phyloP scores from a whole-genome alignment of 2,329 filamentous ascomycete genomes.

The Aspergillus eucalypticola region DNA sequence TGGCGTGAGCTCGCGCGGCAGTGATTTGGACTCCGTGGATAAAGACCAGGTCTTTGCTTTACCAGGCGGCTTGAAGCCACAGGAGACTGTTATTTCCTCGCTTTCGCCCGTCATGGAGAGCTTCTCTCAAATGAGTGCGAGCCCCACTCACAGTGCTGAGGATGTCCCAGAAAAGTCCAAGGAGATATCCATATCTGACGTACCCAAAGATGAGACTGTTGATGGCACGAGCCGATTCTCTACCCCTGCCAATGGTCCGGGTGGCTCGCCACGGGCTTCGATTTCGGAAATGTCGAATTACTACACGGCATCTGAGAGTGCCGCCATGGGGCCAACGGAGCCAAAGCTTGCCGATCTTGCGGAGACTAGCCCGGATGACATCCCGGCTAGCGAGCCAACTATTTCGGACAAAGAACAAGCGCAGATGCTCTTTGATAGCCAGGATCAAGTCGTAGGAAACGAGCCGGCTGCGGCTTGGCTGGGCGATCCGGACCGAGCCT shows the following conservation, averaged over 20 bases:
- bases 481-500: conserved; percentile 61
- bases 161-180: conserved; percentile 11
- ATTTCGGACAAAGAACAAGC: conserved; percentile 76
- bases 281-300: conserved; percentile 46
- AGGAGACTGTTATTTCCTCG: conserved; percentile 17
- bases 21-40: conserved; percentile 12
- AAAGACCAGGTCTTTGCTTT: conserved; percentile 6
- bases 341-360: conserved; percentile 19
- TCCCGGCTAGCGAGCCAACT: conserved; percentile 38
- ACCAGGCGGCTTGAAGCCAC: conserved; percentile 11
- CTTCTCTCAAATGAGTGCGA: conserved; percentile 23
- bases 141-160: conserved; percentile 13
- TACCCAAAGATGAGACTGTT: conserved; percentile 26
- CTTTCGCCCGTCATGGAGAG: conserved; percentile 32
- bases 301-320: conserved; percentile 47
- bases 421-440: conserved; percentile 76
- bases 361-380: conserved; percentile 23
- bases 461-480: conserved; percentile 84
- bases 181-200: conserved; percentile 16
- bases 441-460: conserved; percentile 75
- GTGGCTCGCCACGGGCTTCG: conserved; percentile 36
- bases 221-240: conserved; percentile 25
- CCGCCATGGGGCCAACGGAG: conserved; percentile 36
- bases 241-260: conserved; percentile 26
- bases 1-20: conserved; percentile 10